A percentile compares a stretch with the other conserved stretches of the same genome.
phyloP scores from a whole-genome alignment of 208 protist genomes.

The Phytomonas sp. region DNA sequence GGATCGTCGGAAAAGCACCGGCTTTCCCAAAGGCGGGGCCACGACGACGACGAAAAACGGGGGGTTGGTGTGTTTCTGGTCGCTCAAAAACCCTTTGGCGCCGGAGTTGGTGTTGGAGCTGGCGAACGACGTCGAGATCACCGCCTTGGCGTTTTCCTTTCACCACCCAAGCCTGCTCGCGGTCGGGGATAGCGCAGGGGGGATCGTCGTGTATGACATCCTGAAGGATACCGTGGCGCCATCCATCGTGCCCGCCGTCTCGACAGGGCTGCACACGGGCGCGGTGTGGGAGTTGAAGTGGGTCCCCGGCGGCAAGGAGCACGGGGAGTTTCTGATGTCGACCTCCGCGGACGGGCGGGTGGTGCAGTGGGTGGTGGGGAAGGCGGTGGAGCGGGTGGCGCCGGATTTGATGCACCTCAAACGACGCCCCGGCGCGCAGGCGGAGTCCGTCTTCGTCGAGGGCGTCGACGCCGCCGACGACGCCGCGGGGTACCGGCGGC shows the following conservation, averaged over 20 bases:
- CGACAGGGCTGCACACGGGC: conserved; percentile 88
- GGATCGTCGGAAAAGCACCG: background rate
- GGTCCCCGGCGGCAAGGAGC: conserved; percentile 82
- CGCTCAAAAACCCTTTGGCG: conserved; percentile 92
- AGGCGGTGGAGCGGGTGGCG: conserved; percentile 84
- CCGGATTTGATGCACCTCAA: conserved; percentile 92
- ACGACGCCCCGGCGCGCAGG: conserved; percentile 59
- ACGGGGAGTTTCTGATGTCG: conserved; percentile 91
- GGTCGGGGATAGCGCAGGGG: conserved; percentile 88
- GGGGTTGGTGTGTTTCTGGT: conserved; percentile 94
- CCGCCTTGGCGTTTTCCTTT: conserved; percentile 87
- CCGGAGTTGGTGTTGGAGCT: conserved; percentile 87
- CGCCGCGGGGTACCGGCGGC: conserved; percentile 19
- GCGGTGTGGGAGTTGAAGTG: conserved; percentile 93
- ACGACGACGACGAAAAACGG: conserved; percentile 10
- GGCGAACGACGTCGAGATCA: conserved; percentile 75
- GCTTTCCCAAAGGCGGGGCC: background rate
- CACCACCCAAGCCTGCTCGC: conserved; percentile 89
- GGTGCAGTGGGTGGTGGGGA: conserved; percentile 93
- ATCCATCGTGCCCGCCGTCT: conserved; percentile 45
- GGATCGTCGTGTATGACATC: conserved; percentile 93
- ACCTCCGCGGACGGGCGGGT: conserved; percentile 94
- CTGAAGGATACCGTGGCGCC: conserved; percentile 64
- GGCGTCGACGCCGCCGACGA: conserved; percentile 47
- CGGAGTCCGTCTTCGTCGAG: conserved; percentile 64